Evolutionary conservation across 768 basidiomycete genomes (phyloP).

Genomic region (Krasilnikovozyma curviuscula): DNA sequence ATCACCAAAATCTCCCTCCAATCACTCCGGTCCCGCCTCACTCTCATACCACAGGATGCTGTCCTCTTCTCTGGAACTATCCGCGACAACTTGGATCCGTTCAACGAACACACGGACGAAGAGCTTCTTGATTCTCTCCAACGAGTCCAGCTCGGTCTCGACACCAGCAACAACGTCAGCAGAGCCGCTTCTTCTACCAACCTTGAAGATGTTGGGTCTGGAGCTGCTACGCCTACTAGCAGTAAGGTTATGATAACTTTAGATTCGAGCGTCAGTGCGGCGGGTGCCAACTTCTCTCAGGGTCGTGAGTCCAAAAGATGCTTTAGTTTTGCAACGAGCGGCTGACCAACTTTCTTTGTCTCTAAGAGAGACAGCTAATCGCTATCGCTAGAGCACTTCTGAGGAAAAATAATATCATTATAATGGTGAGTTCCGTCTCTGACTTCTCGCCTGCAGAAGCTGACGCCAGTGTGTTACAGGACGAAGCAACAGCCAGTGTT

Average conservation of each 20-base stretch:
- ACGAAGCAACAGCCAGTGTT: conserved; percentile 25
- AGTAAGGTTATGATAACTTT: too few species aligned
- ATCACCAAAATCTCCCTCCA: conserved; percentile 71
- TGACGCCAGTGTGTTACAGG: too few species aligned
- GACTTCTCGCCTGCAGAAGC: too few species aligned
- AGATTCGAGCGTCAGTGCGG: conserved; percentile 44
- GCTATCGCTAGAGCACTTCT: not conserved
- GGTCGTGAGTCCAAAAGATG: conserved; percentile 28
- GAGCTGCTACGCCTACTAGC: too few species aligned
- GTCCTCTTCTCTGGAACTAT: conserved; percentile 20
- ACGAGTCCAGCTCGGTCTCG: conserved; percentile 18
- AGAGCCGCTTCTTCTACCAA: not conserved
- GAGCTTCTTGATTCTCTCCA: conserved; percentile 20
- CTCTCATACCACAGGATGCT: conserved; percentile 23
- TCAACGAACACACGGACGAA: conserved; percentile 16
- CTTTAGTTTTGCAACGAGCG: not conserved
- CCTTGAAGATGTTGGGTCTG: not conserved
- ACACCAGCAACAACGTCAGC: not conserved
- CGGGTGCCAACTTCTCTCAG: conserved; percentile 78
- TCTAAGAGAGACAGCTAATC: not conserved
- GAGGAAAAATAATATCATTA: conserved; percentile 8
- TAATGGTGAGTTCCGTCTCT: not conserved
- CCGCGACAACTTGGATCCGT: conserved; percentile 23
- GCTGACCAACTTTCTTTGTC: not conserved
- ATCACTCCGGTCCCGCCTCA: conserved; percentile 38